Base-by-base conservation (phyloP, 495 filamentous ascomycete genomes). In the Neurospora discreta region DNA sequence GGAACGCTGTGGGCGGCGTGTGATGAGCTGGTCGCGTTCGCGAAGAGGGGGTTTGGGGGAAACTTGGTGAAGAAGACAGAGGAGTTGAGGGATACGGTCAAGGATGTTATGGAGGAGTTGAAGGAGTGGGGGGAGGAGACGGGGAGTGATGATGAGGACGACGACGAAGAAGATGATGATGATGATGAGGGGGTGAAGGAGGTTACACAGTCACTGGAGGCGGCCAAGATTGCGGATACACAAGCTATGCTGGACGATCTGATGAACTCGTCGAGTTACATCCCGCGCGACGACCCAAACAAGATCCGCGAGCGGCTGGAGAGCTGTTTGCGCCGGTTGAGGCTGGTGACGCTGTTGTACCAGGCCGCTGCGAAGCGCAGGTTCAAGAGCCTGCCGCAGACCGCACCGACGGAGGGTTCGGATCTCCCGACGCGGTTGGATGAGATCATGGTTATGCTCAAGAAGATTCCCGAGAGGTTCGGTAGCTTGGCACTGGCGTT, bases 111-210 rank as follows among this genome's bases (percentile, higher is more conserved):
- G 38, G 86, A 90, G 74, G 94, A 97, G 80, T 80, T 97, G 73
- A 92, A 92, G 73, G 91, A 93, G 75, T 97, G 93, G 91, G 89
- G 90, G 68, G 90, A 90, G n/a, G 89, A 90, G 73, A 85, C 84
- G 26, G 84, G 83, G 3, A 80, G 79, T 0, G 84, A 85, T 4
- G 82, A 85, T 2, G 83, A 86, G 11, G 81, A 82, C 3, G 81
- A 80, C 3, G 81, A 81, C 2, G 80, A 82, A 9, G 84, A 82
- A 5, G 44, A 52, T 1, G n/a, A 52, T 3, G 46, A 60, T 2
- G n/a, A 52, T 0, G 46, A 60, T 0, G 77, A 78, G 69, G 70
- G 70, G 4, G 74, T 79, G 33, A 68, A 74, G 18, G 36, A 74
- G 41, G 70, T 80, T 10, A 69, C 77, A n/a, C 58, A 74, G 15